Conservation (phyloP, 768 basidiomycete genomes). For the Lenzites betulinus region DNA sequence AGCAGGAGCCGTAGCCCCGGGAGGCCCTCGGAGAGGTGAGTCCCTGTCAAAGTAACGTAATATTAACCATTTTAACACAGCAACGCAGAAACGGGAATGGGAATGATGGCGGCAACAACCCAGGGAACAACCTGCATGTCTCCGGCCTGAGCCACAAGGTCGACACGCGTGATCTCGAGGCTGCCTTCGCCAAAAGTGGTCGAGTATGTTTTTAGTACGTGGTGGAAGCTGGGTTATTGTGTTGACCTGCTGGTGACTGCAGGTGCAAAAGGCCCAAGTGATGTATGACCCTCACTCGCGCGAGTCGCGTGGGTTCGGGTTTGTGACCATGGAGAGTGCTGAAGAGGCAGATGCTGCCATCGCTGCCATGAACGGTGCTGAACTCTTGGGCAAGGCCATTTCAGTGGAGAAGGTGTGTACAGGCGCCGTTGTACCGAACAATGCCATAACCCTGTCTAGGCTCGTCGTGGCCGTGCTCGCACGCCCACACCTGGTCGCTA, state of each 20-base stretch:
- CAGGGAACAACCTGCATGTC: slow-evolving; percentile 68
- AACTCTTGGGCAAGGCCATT: slow-evolving; percentile 84
- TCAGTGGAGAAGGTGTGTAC: slow-evolving; percentile 80
- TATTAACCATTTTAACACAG: neutral
- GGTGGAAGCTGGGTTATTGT: neutral
- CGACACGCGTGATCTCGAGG: slow-evolving; percentile 87
- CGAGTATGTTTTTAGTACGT: slow-evolving; percentile 52
- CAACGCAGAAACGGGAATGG: slow-evolving; percentile 30
- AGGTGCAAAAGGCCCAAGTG: slow-evolving; percentile 67
- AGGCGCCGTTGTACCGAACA: neutral
- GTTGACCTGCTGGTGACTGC: neutral
- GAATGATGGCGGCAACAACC: slow-evolving; percentile 44
- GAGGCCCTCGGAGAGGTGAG: slow-evolving; percentile 56
- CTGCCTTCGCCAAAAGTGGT: slow-evolving; percentile 86
- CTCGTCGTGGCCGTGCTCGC: slow-evolving; percentile 85
- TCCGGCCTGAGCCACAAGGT: slow-evolving; percentile 59
- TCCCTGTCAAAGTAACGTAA: too few relatives aligned
- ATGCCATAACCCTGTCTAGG: slow-evolving; percentile 45
- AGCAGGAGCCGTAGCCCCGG: slow-evolving; percentile 81
- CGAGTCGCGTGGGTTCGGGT: slow-evolving; percentile 83
- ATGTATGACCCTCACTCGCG: slow-evolving; percentile 70
- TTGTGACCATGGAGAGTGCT: slow-evolving; percentile 79
- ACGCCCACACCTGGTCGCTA: slow-evolving; percentile 95
- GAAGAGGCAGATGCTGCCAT: slow-evolving; percentile 95
- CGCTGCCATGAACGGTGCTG: slow-evolving; percentile 78